These are phyloP conservation scores for Vicia villosa DNA, from an alignment of 306 rosid genomes.

Conservation along the genomic window DNA sequence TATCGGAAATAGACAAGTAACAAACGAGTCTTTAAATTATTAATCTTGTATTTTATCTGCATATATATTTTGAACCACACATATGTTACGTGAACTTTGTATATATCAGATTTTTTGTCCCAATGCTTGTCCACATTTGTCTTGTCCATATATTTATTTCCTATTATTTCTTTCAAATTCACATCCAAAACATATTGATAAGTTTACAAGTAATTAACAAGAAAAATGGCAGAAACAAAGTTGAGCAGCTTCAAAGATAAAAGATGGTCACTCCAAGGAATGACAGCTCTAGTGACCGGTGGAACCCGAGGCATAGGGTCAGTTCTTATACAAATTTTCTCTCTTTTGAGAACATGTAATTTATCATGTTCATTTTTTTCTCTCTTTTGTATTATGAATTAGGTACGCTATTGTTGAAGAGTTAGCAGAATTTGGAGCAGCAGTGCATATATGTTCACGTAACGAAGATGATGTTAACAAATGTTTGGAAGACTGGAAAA, in stretches of 20 bases:
- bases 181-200: not conserved
- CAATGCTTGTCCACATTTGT: not conserved
- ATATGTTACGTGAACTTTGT: not conserved
- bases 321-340: not conserved
- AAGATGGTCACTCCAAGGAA: constrained; percentile 49
- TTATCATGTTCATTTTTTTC: not conserved
- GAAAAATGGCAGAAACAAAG: constrained; percentile 34
- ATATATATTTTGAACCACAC: not conserved
- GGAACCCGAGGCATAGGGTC: constrained; percentile 48
- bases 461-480: constrained; percentile 37
- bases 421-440: constrained; percentile 47
- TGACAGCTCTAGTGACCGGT: constrained; percentile 48
- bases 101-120: not conserved
- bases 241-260: constrained; percentile 19
- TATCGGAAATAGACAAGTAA: not conserved
- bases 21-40: not conserved
- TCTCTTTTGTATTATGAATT: not conserved
- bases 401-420: constrained; percentile 51
- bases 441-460: constrained; percentile 43
- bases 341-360: not conserved
- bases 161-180: not conserved
- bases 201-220: not conserved
- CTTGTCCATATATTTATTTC: not conserved
- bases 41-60: not conserved
- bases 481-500: constrained; percentile 42